A percentile compares a stretch with the other conserved stretches of the same genome.
These are phyloP conservation scores for Sclerotinia subarctica DNA, from an alignment of 2,329 filamentous ascomycete genomes.

Conservation along the genomic window DNA sequence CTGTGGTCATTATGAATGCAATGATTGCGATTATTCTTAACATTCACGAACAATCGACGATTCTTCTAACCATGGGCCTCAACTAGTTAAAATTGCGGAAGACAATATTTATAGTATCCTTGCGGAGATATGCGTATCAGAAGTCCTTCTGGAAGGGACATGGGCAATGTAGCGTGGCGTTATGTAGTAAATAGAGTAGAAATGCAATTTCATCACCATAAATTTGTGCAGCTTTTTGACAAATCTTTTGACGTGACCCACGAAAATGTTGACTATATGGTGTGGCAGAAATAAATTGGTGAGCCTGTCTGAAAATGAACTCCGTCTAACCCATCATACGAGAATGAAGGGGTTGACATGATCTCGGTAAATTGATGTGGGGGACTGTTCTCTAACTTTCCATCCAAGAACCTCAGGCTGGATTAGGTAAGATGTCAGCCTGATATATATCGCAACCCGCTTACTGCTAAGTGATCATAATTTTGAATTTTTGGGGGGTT, in stretches of 20 bases:
- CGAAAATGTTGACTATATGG: background rate
- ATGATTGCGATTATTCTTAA: conserved; percentile 16
- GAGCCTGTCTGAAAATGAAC: background rate
- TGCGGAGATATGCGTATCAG: background rate
- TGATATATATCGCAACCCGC: background rate
- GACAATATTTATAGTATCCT: background rate
- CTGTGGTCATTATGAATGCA: conserved; percentile 21
- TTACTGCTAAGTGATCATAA: background rate
- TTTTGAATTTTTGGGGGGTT: background rate
- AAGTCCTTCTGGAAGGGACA: background rate
- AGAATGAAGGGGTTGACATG: background rate
- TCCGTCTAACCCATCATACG: background rate
- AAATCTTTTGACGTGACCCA: background rate
- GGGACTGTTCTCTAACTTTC: background rate
- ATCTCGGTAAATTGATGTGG: background rate
- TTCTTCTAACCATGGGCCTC: too few species aligned
- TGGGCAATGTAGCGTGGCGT: background rate
- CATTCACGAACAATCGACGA: background rate
- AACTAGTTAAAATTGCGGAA: background rate
- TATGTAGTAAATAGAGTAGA: background rate
- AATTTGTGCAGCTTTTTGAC: background rate
- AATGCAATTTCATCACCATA: background rate
- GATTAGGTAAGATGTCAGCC: background rate
- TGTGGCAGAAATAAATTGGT: background rate
- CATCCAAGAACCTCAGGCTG: background rate